These are phyloP conservation scores for Aspergillus novoparasiticus DNA, from an alignment of 2,329 filamentous ascomycete species.

Conservation along the genomic window DNA sequence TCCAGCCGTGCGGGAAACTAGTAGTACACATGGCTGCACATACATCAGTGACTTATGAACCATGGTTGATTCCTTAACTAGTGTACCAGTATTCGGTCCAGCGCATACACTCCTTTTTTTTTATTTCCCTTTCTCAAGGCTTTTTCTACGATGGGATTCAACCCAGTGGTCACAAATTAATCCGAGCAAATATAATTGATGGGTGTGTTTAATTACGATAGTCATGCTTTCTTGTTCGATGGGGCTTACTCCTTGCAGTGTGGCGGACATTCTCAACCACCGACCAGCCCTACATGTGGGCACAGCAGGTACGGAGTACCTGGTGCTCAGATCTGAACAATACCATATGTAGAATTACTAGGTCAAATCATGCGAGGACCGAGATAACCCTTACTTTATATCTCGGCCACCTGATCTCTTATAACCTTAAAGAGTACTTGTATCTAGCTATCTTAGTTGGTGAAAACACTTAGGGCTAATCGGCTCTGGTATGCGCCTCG, in stretches of 20 bases:
- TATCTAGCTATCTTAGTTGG: neutral
- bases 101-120: slow-evolving; percentile 1
- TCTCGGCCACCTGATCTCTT: slow-evolving; percentile 4
- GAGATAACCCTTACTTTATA: slow-evolving; percentile 6
- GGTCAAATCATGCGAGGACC: slow-evolving; percentile 6
- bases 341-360: neutral
- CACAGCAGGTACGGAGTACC: neutral
- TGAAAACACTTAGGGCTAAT: slow-evolving; percentile 2
- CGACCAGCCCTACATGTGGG: slow-evolving; percentile 3
- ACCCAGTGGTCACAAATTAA: neutral
- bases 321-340: neutral
- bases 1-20: neutral
- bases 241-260: slow-evolving; percentile 10
- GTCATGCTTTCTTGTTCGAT: neutral
- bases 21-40: slow-evolving; percentile 6
- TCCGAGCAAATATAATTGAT: neutral
- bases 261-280: slow-evolving; percentile 1
- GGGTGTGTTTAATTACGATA: neutral
- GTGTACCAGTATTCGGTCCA: slow-evolving; percentile 23
- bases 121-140: neutral
- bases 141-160: neutral
- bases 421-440: neutral
- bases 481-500: slow-evolving; percentile 16
- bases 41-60: slow-evolving; percentile 10
- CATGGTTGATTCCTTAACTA: slow-evolving; percentile 21